Evolutionary conservation across 1,139 yeast species (phyloP), one percentile per base, ranked within the genome.

Genomic region (Kodamaea ohmeri): DNA sequence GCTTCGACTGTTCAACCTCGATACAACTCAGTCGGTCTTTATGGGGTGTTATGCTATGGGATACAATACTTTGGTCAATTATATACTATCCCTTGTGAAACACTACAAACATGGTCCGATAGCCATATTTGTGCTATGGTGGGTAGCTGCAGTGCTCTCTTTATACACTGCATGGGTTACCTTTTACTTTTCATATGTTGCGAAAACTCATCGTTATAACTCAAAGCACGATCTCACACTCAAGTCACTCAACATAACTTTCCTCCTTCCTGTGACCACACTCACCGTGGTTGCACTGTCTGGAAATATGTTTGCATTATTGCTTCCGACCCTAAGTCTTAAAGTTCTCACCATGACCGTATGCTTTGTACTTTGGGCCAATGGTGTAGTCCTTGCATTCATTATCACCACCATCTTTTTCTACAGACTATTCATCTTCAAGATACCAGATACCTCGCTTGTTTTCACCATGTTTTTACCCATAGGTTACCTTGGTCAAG

Each of bases 1-100:
- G 37, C 47, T 68, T 21, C 38, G 42, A 12, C 49, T 54, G 21
- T 60, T 74, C 45, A 55, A 80, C 35, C 48, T 57, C 16, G 73
- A 80, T 45, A 71, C 78, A 2, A 51, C 61, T 6, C 65, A 72
- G 30, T 73, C 81, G 16, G 75, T 80, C 3, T 85, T 79, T 50
- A 63, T 86, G 67, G 96, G 95, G 3, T 80, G 90, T 47, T 73
- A 74, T 39, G 82, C 87, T 12, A 88, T 88, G 96, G 95, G 88
- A 0, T 68, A 71, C 42, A 71, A 77, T 13, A 79, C 95, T 2
- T 59, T 87, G 44, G 68, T 83, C 35, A 82, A 79, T 52, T 72
- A 75, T 59, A 58, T 78, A 13, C 60, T 63, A 31, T 58, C 59
- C 36, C 53, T 76, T 29, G 55, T 71, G 4, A 54, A 58, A 4